phyloP scores from a whole-genome alignment of 805 yeast genomes.

The Lipomyces starkeyi region DNA sequence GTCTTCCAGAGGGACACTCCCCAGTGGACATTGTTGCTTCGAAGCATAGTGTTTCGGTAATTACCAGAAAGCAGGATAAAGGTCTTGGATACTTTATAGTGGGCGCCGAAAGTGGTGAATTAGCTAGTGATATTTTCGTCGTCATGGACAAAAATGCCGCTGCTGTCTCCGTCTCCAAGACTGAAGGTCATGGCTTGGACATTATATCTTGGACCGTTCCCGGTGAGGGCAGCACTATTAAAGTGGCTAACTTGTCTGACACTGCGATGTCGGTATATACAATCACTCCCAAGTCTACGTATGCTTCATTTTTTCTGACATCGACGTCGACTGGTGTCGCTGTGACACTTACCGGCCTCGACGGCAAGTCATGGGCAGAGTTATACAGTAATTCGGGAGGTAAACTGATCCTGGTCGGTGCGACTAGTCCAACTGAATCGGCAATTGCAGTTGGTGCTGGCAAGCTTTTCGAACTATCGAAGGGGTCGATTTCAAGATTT shows the following conservation, averaged over 20 bases:
- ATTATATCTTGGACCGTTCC: conserved; percentile 25
- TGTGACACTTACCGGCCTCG: not conserved
- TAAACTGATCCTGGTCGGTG: not conserved
- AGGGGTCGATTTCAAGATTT: not conserved
- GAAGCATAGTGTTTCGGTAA: conserved; percentile 7
- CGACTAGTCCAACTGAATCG: not conserved
- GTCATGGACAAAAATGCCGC: conserved; percentile 26
- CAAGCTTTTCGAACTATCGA: conserved; percentile 4
- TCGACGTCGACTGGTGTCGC: conserved; percentile 1
- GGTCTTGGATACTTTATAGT: conserved; percentile 22
- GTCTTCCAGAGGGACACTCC: conserved; percentile 14
- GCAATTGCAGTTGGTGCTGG: conserved; percentile 3
- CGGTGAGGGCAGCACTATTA: conserved; percentile 12
- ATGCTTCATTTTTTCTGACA: conserved; percentile 11
- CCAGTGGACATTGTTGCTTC: conserved; percentile 20
- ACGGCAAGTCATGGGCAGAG: conserved; percentile 7
- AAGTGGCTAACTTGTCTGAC: conserved; percentile 11
- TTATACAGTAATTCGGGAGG: not conserved
- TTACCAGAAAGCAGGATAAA: conserved; percentile 15
- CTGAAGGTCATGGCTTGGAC: not conserved
- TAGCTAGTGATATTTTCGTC: not conserved
- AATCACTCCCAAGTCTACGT: conserved; percentile 10
- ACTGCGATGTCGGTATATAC: conserved; percentile 1
- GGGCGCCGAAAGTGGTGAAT: conserved; percentile 13
- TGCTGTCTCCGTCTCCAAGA: conserved; percentile 16